Conservation (phyloP, 345 rosid genomes). For the Eucalyptus sp. region DNA sequence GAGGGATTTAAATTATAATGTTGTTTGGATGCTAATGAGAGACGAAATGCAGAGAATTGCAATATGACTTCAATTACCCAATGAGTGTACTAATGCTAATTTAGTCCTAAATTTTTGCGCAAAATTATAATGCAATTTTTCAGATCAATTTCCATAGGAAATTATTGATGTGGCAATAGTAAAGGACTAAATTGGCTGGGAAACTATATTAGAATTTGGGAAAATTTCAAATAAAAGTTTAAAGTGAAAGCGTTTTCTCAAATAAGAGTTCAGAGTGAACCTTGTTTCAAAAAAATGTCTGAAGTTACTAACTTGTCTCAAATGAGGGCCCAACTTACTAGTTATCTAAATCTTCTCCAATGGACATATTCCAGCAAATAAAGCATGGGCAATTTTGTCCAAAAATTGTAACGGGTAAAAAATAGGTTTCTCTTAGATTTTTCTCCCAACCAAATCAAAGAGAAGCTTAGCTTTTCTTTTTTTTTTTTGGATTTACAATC, state of each 20-base stretch:
- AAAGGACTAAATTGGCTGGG: background rate
- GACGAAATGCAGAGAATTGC: background rate
- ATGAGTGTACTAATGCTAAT: background rate
- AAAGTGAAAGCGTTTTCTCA: too few species aligned
- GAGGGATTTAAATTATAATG: background rate
- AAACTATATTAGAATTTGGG: background rate
- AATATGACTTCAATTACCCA: background rate
- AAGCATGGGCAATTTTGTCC: too few species aligned
- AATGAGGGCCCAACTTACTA: too few species aligned
- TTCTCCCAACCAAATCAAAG: too few species aligned
- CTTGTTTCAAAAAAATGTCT: accelerated
- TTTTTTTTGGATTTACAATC: too few species aligned
- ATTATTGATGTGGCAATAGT: background rate
- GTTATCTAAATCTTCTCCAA: accelerated
- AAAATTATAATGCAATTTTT: background rate
- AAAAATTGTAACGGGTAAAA: too few species aligned
- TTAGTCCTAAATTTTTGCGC: background rate
- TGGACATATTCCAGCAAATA: too few species aligned
- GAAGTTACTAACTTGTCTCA: too few species aligned
- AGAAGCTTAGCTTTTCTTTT: too few species aligned
- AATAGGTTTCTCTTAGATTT: too few species aligned
- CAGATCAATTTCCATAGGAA: accelerated
- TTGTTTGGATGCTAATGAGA: background rate
- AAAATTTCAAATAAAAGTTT: too few species aligned
- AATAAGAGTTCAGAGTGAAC: accelerated